Base-by-base conservation (phyloP, 1,284 basidiomycete species). In the Leccinum subrobustum region DNA sequence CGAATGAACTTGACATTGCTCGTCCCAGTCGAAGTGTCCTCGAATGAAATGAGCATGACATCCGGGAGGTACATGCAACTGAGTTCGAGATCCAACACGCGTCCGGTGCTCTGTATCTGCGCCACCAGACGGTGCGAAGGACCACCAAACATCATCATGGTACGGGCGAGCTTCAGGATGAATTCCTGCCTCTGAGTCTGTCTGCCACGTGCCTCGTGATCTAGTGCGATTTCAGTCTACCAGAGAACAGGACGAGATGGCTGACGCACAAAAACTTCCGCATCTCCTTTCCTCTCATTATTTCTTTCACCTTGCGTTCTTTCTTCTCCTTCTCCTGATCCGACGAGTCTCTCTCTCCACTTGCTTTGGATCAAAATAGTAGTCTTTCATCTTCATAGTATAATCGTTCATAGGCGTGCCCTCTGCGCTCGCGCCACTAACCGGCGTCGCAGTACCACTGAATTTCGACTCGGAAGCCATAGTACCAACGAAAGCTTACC, bases 91-190 rank as follows among this genome's bases (percentile, higher is more conserved):
- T 96, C 93, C 51, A 97, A 83, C 18, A 96, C 93, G 5, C 84
- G 84, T 12, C 90, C 93, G 3, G 94, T 95, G 27, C 90, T 87
- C 73, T 91, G 88, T 66, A 96, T 89, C 74, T 96, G 94, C 6
- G 92, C 85, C 70, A 91, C 92, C 52, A 96, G 82, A 52, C 94
- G 87, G 74, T 96, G 93, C 2, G 89, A 87, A n/a, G 95, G 94
- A 2, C 89, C 92, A 44, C 93, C 93, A 67, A 95, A 96, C 93
- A 95, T 95, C 93, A 96, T 96, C 80, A 97, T 85, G 7, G 93
- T 88, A 52, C 94, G 84, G 16, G 91, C 85, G 44, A 96, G 84
- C 79, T 96, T 96, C 73, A 96, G 78, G 61, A 97, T 81, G 77
- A 96, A 96, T 65, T 95, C 91, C 73, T 96, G 93, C 18, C 95